Evolutionary conservation across 2,329 filamentous ascomycete species (phyloP), one percentile per base, ranked within the genome.

Genomic region (Stagonosporopsis rhizophila): DNA sequence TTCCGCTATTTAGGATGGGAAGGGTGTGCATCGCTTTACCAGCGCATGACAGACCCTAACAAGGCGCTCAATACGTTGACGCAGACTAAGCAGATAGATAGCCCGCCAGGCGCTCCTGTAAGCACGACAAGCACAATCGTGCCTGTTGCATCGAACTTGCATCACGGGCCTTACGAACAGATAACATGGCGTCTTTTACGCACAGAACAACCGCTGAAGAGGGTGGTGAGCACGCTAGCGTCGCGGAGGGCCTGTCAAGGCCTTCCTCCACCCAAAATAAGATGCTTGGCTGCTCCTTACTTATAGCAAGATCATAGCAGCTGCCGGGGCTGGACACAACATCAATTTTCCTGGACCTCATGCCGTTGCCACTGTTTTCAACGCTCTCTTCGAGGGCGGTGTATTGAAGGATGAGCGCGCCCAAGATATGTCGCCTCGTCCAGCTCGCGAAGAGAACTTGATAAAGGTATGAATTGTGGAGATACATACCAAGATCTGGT

Each of bases 221-320:
- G 9, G 35, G 4, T 12, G 17, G 19, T 9, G 17, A 20, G 17
- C 35, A 19, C 11, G 35, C 17, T 20, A 5, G 11, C 14, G 19
- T 4, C 14, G 35, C 7, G 5, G 35, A 38, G n/a, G 17, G 15
- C 25, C 8, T 12, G 17, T 20, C 6, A 39, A 30, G 17, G 15
- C 25, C 9, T 25, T n/a, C 11, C 65, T 45, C 25, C 52, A 45
- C 6, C 47, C 53, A 5, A 41, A 53, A 6, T 64, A 68, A 44
- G 53, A 61, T 4, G 55, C 62, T 1, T 65, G 62, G 62, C 19
- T 68, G 3, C 25, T 50, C 1, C 49, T 68, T 0, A 58, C 58
- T 30, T 52, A 59, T 34, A 20, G 40, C 2, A 67, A 65, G 19
- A n/a, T 63, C 3, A 58, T 58, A 2, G 34, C 14, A 0, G 49